These are phyloP conservation scores for Pseudogymnoascus sp. DNA, from an alignment of 2,329 filamentous ascomycete species.

Conservation along the genomic window DNA sequence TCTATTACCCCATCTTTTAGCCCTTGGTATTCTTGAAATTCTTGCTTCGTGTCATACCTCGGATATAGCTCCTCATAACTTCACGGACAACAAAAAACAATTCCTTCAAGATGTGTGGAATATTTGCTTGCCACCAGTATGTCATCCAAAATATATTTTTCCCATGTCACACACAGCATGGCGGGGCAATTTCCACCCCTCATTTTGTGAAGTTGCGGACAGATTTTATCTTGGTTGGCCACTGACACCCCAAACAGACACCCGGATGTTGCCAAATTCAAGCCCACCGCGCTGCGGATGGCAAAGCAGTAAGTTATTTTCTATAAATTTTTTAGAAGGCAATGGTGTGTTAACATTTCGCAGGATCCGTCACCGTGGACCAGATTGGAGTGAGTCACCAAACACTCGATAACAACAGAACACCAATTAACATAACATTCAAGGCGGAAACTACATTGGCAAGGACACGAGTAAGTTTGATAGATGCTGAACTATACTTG, in stretches of 20 bases:
- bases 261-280: conserved; percentile 92
- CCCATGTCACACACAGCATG: conserved; percentile 20
- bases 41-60: conserved; percentile 3
- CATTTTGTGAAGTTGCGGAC: conserved; percentile 16
- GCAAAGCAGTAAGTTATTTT: conserved; percentile 71
- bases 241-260: conserved; percentile 46
- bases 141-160: conserved; percentile 29
- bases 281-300: conserved; percentile 86
- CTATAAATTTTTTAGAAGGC: background rate
- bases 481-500: background rate
- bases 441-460: conserved; percentile 79
- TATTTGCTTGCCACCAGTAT: conserved; percentile 90
- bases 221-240: background rate
- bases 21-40: conserved; percentile 9
- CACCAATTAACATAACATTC: conserved; percentile 14
- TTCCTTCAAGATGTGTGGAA: conserved; percentile 75
- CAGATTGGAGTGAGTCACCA: conserved; percentile 84
- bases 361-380: conserved; percentile 89
- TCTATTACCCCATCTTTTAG: conserved; percentile 6
- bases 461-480: conserved; percentile 76
- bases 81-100: conserved; percentile 4
- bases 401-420: conserved; percentile 19
- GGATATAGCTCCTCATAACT: background rate
- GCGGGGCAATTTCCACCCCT: conserved; percentile 31
- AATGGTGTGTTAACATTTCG: conserved; percentile 14